These are phyloP conservation scores for Geoglossum glabrum DNA, from an alignment of 495 filamentous ascomycete genomes.

Conservation along the genomic window DNA sequence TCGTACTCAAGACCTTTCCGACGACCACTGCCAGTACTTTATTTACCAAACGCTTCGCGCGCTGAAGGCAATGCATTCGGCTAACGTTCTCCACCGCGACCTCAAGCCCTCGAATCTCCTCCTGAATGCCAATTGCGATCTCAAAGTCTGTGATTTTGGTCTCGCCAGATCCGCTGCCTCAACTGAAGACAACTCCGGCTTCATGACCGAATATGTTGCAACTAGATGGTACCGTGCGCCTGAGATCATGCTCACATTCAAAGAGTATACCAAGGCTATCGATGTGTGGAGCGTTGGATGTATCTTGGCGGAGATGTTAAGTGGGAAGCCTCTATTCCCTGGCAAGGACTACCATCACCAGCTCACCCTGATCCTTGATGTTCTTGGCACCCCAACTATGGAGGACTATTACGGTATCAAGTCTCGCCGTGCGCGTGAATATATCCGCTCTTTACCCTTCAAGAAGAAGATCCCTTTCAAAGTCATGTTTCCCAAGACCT, in stretches of 20 bases:
- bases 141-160: constrained; percentile 98
- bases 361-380: constrained; percentile 90
- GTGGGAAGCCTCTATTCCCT: constrained; percentile 94
- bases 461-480: constrained; percentile 99
- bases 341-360: constrained; percentile 99
- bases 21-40: constrained; percentile 99
- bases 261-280: constrained; percentile 99
- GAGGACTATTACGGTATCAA: constrained; percentile 99
- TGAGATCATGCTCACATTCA: constrained; percentile 99
- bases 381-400: constrained; percentile 97
- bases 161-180: constrained; percentile 82
- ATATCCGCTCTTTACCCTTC: constrained; percentile 98
- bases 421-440: constrained; percentile 90
- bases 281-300: constrained; percentile 99
- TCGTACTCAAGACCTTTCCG: constrained; percentile 92
- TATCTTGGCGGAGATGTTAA: constrained; percentile 99
- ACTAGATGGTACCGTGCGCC: constrained; percentile 98
- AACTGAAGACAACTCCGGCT: constrained; percentile 95
- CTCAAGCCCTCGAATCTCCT: constrained; percentile 93
- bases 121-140: constrained; percentile 95
- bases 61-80: constrained; percentile 97
- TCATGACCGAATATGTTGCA: constrained; percentile 99
- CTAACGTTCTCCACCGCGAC: constrained; percentile 94
- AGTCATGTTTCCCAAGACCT: constrained; percentile 91
- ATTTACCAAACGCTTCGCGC: constrained; percentile 99